These are phyloP conservation scores for Umbilicus rupestris DNA, from an alignment of 164 flowering plant genomes.

Conservation along the genomic window DNA sequence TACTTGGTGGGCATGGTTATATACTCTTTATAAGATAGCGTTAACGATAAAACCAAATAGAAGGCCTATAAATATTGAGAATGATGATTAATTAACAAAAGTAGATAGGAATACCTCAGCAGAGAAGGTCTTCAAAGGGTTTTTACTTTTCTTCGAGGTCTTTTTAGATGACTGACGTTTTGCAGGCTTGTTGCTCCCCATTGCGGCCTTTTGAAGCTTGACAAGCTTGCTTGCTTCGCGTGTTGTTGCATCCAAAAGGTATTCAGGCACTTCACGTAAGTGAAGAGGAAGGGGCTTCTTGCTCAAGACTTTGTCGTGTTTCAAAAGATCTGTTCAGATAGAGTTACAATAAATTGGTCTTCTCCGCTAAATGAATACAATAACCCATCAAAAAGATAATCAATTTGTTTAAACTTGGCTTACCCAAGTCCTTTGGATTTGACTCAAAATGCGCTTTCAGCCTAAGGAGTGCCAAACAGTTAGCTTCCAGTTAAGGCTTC, in stretches of 20 bases:
- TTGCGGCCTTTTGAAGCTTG: conserved; percentile 85
- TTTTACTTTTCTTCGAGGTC: conserved; percentile 41
- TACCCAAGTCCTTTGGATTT: conserved; percentile 89
- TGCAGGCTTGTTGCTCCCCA: conserved; percentile 43
- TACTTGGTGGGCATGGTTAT: background rate
- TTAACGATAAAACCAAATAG: too few relatives aligned
- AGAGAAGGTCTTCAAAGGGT: conserved; percentile 77
- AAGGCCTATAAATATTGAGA: background rate
- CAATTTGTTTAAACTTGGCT: background rate
- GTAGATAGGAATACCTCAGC: conserved; percentile 39
- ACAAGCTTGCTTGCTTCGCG: conserved; percentile 81
- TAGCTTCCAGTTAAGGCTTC: too few relatives aligned
- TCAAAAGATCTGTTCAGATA: conserved; percentile 62
- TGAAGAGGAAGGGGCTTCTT: conserved; percentile 71
- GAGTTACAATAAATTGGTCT: background rate
- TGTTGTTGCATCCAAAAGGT: conserved; percentile 71
- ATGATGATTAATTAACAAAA: background rate
- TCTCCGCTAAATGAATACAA: background rate
- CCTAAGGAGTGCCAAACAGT: conserved; percentile 40
- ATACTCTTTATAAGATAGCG: too few relatives aligned
- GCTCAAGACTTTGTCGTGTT: conserved; percentile 82
- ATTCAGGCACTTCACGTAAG: conserved; percentile 72
- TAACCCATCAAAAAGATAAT: background rate
- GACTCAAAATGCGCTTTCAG: conserved; percentile 87
- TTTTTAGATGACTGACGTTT: conserved; percentile 34